These are phyloP conservation scores for Chloris gayana DNA, from an alignment of 176 grass and related monocot species.

Conservation along the genomic window DNA sequence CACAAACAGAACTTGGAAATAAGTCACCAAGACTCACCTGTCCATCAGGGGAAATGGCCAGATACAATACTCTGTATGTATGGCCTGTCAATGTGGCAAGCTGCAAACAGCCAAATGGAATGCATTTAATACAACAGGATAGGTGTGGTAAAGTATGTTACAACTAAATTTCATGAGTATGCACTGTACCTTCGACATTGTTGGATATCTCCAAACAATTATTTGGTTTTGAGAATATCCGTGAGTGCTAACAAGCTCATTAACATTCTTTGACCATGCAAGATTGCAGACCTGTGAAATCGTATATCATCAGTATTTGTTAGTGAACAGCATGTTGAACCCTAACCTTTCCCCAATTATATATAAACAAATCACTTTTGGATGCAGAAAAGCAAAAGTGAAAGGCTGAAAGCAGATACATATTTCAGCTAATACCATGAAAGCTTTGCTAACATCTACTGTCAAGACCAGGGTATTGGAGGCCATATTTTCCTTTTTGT, in stretches of 20 bases:
- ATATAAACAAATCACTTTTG: background rate
- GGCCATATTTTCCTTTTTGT: too few relatives aligned
- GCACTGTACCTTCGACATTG: conserved; percentile 85
- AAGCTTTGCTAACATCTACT: background rate
- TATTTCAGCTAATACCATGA: background rate
- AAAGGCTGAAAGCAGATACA: background rate
- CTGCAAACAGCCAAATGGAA: conserved; percentile 48
- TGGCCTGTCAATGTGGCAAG: conserved; percentile 91
- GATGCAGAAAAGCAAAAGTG: background rate
- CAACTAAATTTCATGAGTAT: conserved; percentile 9
- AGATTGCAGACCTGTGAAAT: conserved; percentile 88
- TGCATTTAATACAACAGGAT: background rate
- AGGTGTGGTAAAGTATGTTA: background rate
- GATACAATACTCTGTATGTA: conserved; percentile 86
- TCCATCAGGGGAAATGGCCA: conserved; percentile 95
- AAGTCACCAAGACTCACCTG: conserved; percentile 59
- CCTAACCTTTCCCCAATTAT: background rate
- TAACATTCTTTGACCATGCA: conserved; percentile 99
- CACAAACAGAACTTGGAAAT: conserved; percentile 15
- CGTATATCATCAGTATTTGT: conserved; percentile 3
- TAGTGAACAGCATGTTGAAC: background rate
- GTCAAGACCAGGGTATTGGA: background rate
- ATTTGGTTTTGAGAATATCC: conserved; percentile 99
- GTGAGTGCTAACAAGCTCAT: conserved; percentile 96
- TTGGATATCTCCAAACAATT: conserved; percentile 98